These are phyloP conservation scores for Hemileccinum hortonii DNA, from an alignment of 1,284 basidiomycete species.

Conservation along the genomic window DNA sequence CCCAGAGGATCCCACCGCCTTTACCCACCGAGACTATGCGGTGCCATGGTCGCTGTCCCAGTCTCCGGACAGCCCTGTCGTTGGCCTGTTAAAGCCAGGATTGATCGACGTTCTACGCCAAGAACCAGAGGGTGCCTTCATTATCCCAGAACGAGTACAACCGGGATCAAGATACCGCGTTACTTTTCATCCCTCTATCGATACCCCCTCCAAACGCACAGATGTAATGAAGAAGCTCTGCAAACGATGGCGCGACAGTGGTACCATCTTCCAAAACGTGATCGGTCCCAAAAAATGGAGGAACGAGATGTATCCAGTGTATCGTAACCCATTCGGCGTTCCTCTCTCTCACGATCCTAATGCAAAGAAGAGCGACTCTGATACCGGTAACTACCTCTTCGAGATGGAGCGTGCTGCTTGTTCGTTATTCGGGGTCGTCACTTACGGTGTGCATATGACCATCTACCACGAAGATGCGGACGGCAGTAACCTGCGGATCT, in stretches of 20 bases:
- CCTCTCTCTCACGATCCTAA: constrained; percentile 36
- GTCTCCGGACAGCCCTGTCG: constrained; percentile 46
- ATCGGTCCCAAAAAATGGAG: constrained; percentile 82
- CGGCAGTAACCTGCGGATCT: constrained; percentile 61
- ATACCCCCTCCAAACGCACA: constrained; percentile 57
- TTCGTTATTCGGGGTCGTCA: constrained; percentile 86
- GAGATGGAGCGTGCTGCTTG: constrained; percentile 88
- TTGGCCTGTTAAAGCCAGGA: constrained; percentile 63
- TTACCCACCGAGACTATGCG: constrained; percentile 42
- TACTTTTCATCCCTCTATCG: constrained; percentile 52
- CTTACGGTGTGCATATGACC: constrained; percentile 86
- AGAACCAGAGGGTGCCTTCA: constrained; percentile 48
- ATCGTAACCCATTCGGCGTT: constrained; percentile 65
- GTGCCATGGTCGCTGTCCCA: constrained; percentile 53
- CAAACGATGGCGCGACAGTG: constrained; percentile 67
- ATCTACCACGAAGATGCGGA: constrained; percentile 56
- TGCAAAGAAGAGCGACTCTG: constrained; percentile 18
- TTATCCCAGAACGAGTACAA: constrained; percentile 32
- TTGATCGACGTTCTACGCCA: constrained; percentile 52
- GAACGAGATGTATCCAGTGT: constrained; percentile 81
- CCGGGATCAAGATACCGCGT: constrained; percentile 37
- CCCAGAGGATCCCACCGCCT: constrained; percentile 12
- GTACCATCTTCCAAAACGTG: constrained; percentile 53
- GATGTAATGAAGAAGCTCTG: constrained; percentile 60
- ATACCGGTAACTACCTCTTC: constrained; percentile 67